These are phyloP conservation scores for Micractinium sp. DNA, from an alignment of 139 green algal genomes.

Conservation along the genomic window DNA sequence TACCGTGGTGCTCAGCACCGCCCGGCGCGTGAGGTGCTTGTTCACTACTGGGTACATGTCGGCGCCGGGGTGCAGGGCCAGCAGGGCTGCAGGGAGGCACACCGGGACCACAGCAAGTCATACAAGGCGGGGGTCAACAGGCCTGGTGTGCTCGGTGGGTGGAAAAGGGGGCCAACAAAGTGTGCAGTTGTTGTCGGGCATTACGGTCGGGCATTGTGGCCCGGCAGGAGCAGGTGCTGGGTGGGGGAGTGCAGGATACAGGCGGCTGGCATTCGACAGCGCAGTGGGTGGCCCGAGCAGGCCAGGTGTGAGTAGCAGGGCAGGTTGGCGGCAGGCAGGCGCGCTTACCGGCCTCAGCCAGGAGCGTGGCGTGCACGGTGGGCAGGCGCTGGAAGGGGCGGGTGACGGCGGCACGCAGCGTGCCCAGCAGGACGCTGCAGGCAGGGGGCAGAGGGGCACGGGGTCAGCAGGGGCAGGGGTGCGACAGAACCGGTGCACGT, in stretches of 20 bases:
- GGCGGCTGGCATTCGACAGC: too few relatives aligned
- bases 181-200: too few relatives aligned
- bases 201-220: too few relatives aligned
- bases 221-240: too few relatives aligned
- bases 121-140: too few relatives aligned
- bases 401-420: constrained; percentile 48
- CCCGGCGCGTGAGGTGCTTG: constrained; percentile 54
- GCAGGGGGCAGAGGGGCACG: not conserved
- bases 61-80: constrained; percentile 49
- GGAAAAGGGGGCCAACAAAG: not conserved
- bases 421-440: constrained; percentile 55
- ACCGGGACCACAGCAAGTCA: too few relatives aligned
- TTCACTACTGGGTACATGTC: constrained; percentile 54
- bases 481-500: too few relatives aligned
- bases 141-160: not conserved
- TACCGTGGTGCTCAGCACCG: constrained; percentile 51
- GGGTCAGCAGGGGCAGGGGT: not conserved
- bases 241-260: too few relatives aligned
- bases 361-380: constrained; percentile 50
- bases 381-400: constrained; percentile 63
- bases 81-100: not conserved
- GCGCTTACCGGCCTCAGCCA: constrained; percentile 60
- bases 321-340: too few relatives aligned
- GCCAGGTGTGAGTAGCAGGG: too few relatives aligned
- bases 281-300: too few relatives aligned